Evolutionary conservation across 805 yeast genomes (phyloP).

Genomic region (Candida quercuum): DNA sequence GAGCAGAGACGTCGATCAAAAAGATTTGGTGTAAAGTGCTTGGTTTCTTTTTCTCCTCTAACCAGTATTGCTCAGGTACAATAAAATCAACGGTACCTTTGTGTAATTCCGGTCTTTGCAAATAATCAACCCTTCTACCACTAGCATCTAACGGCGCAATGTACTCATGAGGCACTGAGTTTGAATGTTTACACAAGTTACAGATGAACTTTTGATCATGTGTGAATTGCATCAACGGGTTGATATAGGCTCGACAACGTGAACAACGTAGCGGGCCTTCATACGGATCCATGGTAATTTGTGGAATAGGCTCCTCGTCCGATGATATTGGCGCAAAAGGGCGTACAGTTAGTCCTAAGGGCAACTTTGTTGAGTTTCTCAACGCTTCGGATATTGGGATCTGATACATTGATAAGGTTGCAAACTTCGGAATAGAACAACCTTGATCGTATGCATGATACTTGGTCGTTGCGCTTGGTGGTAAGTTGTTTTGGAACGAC

Average conservation of each 20-base stretch:
- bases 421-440: constrained; percentile 72
- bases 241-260: constrained; percentile 87
- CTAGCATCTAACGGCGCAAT: constrained; percentile 53
- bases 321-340: constrained; percentile 71
- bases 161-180: constrained; percentile 63
- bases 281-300: constrained; percentile 39
- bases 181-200: constrained; percentile 80
- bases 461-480: constrained; percentile 72
- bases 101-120: constrained; percentile 66
- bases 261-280: constrained; percentile 84
- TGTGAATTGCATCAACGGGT: constrained; percentile 69
- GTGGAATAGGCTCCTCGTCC: constrained; percentile 54
- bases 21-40: constrained; percentile 64
- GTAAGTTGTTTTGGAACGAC: constrained; percentile 72
- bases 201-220: constrained; percentile 65
- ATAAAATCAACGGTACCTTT: constrained; percentile 81
- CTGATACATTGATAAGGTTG: constrained; percentile 75
- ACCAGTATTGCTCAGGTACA: constrained; percentile 71
- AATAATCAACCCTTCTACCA: constrained; percentile 60
- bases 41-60: constrained; percentile 34
- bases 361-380: constrained; percentile 65
- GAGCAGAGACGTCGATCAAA: constrained; percentile 64
- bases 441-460: constrained; percentile 77
- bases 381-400: constrained; percentile 72
- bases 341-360: constrained; percentile 72